Evolutionary conservation across 192 early-diverging fungal species (phyloP).

Genomic region (Allomyces arbusculus): DNA sequence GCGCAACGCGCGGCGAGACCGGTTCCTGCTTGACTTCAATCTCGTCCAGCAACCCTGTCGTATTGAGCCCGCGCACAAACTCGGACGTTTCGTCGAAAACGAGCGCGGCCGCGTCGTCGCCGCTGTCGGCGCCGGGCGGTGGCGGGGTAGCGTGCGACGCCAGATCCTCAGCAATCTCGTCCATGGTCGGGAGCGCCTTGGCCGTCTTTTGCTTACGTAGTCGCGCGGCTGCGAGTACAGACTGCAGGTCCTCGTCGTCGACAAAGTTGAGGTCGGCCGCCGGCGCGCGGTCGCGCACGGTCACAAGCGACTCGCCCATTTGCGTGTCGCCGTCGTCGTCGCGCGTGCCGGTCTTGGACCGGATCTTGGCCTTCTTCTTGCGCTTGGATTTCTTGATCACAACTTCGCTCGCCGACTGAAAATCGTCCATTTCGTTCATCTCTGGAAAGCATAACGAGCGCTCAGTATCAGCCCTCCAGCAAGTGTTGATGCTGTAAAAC

Average conservation of each 20-base stretch:
- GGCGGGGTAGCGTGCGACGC: not conserved
- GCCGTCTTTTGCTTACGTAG: conserved; percentile 26
- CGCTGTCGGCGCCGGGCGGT: not conserved
- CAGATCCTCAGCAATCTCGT: conserved; percentile 33
- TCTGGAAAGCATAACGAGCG: not conserved
- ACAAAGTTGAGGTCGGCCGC: conserved; percentile 50
- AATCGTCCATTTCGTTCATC: conserved; percentile 6
- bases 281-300: conserved; percentile 4
- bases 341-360: conserved; percentile 3
- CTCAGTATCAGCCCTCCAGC: no score
- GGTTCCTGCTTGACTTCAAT: not conserved
- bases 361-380: not conserved
- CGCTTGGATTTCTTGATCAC: not conserved
- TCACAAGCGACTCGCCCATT: conserved; percentile 6
- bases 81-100: conserved; percentile 45
- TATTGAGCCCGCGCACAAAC: conserved; percentile 49
- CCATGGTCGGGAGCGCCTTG: conserved; percentile 20
- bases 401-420: not conserved
- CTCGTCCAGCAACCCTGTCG: conserved; percentile 12
- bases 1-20: conserved; percentile 4
- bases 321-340: conserved; percentile 11
- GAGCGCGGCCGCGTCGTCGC: not conserved
- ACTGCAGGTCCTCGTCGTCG: conserved; percentile 87
- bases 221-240: conserved; percentile 56
- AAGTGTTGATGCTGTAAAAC: no score